Percentiles rank a stretch among this genome's conserved stretches.
These are phyloP conservation scores for Adansonia grandidieri DNA, from an alignment of 441 rosid genomes.

Conservation along the genomic window DNA sequence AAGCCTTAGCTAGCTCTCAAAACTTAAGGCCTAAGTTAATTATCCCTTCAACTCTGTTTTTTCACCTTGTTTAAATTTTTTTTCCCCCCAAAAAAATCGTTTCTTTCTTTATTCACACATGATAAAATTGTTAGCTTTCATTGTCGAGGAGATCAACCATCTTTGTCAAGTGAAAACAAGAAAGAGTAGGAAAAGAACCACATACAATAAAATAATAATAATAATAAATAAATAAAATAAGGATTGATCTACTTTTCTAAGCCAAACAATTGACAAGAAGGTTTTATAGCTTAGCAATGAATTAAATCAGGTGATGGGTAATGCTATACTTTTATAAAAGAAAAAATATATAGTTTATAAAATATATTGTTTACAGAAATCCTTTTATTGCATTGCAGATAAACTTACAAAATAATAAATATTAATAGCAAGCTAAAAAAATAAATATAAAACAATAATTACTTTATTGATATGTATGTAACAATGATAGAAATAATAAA, in stretches of 20 bases:
- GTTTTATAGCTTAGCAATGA: background rate
- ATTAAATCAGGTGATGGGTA: slow-evolving; percentile 9
- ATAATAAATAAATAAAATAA: background rate
- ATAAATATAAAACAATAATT: background rate
- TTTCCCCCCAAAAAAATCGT: background rate
- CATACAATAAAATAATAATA: background rate
- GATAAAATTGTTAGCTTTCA: slow-evolving; percentile 12
- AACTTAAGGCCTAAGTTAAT: slow-evolving; percentile 31
- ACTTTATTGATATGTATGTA: background rate
- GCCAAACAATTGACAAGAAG: background rate
- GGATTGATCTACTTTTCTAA: background rate
- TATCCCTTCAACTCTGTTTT: background rate
- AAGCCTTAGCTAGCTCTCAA: background rate
- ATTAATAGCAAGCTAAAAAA: background rate
- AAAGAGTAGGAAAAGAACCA: background rate
- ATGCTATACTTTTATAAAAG: background rate
- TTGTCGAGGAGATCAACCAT: slow-evolving; percentile 32
- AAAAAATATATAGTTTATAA: background rate
- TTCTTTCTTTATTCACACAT: slow-evolving; percentile 7
- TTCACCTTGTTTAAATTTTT: background rate
- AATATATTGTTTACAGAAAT: background rate
- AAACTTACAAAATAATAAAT: background rate
- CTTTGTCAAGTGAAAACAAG: slow-evolving; percentile 25
- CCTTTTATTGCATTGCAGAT: too few relatives aligned
- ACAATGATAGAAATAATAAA: background rate